Conservation (phyloP, 2,329 filamentous ascomycete genomes). For the Alternaria panax region DNA sequence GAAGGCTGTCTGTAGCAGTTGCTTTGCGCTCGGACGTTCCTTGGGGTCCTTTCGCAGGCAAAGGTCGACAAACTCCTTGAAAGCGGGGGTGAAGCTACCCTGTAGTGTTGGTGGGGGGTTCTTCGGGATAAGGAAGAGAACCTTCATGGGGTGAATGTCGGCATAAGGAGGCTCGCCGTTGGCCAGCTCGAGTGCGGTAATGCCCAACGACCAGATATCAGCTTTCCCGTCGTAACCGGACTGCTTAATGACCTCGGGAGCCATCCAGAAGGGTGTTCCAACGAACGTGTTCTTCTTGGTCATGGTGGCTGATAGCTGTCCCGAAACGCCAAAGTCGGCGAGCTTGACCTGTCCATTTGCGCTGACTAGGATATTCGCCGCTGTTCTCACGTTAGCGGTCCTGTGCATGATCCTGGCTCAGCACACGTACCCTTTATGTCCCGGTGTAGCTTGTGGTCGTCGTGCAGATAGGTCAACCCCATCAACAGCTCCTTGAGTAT, state of each 20-base stretch:
- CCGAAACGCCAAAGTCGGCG: constrained; percentile 96
- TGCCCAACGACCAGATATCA: constrained; percentile 96
- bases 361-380: constrained; percentile 89
- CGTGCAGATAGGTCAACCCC: constrained; percentile 90
- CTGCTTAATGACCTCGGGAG: constrained; percentile 97
- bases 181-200: constrained; percentile 90
- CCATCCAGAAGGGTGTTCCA: constrained; percentile 99
- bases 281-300: constrained; percentile 99
- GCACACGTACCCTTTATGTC: constrained; percentile 84
- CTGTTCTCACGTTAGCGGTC: constrained; percentile 56
- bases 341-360: constrained; percentile 95
- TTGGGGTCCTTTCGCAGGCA: constrained; percentile 89
- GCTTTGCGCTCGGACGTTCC: constrained; percentile 84
- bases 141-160: constrained; percentile 98
- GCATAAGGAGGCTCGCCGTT: constrained; percentile 93
- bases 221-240: constrained; percentile 98
- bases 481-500: constrained; percentile 89
- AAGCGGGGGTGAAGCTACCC: constrained; percentile 57
- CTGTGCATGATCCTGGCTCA: no score
- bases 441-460: constrained; percentile 93
- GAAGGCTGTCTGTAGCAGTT: constrained; percentile 88
- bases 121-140: constrained; percentile 94
- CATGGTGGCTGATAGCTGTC: constrained; percentile 96
- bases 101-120: constrained; percentile 81
- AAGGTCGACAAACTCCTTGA: constrained; percentile 62